A percentile compares a stretch with the other conserved stretches of the same genome.
phyloP scores from a whole-genome alignment of 2,329 filamentous ascomycete genomes.

The Aureobasidium namibiae region DNA sequence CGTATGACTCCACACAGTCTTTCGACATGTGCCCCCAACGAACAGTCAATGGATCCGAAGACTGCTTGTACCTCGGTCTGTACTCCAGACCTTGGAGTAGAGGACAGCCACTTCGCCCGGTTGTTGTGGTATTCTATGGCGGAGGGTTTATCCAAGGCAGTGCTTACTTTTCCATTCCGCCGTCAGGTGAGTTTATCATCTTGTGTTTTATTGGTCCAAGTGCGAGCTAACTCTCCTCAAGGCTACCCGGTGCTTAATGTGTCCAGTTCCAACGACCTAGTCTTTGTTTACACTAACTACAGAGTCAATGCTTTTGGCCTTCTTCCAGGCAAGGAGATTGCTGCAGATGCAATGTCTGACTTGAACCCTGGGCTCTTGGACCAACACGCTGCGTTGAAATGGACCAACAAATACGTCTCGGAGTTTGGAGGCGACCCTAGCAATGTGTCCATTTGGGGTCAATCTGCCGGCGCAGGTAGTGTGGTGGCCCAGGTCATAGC shows the following conservation, averaged over 20 bases:
- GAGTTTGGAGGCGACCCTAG: slow-evolving; percentile 38
- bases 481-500: slow-evolving; percentile 48
- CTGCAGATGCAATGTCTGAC: slow-evolving; percentile 36
- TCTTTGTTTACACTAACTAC: slow-evolving; percentile 48
- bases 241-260: slow-evolving; percentile 53
- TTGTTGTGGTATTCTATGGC: slow-evolving; percentile 54
- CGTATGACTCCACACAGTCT: slow-evolving; percentile 46
- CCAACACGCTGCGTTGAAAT: slow-evolving; percentile 43
- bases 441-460: slow-evolving; percentile 37
- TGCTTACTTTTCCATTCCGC: slow-evolving; percentile 48
- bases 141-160: slow-evolving; percentile 54
- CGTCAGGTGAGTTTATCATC: slow-evolving; percentile 23
- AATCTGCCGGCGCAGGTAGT: slow-evolving; percentile 47
- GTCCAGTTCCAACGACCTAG: slow-evolving; percentile 42
- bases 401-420: slow-evolving; percentile 42
- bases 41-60: slow-evolving; percentile 48
- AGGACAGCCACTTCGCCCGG: slow-evolving; percentile 42
- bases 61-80: slow-evolving; percentile 54
- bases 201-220: not conserved
- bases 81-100: slow-evolving; percentile 50
- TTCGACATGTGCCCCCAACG: slow-evolving; percentile 54
- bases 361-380: slow-evolving; percentile 42
- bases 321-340: slow-evolving; percentile 42
- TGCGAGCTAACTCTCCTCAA: slow-evolving; percentile 17
- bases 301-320: slow-evolving; percentile 51